A percentile compares a stretch with the other conserved stretches of the same genome.
These are phyloP conservation scores for Trichoderma harzianum DNA, from an alignment of 2,329 filamentous ascomycete species.

Conservation along the genomic window DNA sequence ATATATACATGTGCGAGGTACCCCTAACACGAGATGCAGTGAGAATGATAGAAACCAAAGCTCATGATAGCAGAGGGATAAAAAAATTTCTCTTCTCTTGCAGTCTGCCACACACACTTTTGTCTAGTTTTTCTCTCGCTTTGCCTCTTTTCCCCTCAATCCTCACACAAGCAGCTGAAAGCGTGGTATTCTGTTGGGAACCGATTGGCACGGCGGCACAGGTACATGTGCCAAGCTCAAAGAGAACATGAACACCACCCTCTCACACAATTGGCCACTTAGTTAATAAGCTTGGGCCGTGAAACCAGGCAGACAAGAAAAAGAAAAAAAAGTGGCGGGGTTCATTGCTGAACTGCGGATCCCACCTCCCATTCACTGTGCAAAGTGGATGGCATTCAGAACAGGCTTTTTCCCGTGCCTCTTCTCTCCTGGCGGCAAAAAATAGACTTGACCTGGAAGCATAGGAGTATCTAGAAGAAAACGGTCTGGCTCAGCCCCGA, in stretches of 20 bases:
- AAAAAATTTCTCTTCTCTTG: background rate
- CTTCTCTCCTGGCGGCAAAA: background rate
- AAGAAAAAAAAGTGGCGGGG: constrained; percentile 7
- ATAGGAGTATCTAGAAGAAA: background rate
- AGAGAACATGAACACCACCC: background rate
- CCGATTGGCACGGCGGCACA: constrained; percentile 7
- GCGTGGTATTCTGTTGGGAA: constrained; percentile 15
- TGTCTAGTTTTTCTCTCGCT: background rate
- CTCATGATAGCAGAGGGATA: background rate
- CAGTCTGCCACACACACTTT: background rate
- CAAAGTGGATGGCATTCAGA: background rate
- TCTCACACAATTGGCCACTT: constrained; percentile 4
- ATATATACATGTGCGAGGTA: background rate
- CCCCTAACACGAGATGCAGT: background rate
- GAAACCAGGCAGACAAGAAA: background rate
- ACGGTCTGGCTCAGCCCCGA: background rate
- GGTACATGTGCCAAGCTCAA: background rate
- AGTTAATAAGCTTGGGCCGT: constrained; percentile 13
- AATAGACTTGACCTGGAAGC: background rate
- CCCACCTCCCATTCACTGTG: constrained; percentile 3
- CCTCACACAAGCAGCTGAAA: background rate
- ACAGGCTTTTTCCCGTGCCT: background rate
- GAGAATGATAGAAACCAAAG: background rate
- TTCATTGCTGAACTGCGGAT: constrained; percentile 14
- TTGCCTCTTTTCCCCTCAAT: background rate